A percentile compares a stretch with the other conserved stretches of the same genome.
Evolutionary conservation across 2,329 filamentous ascomycete genomes (phyloP).

Genomic region (Lecanosticta acicola): DNA sequence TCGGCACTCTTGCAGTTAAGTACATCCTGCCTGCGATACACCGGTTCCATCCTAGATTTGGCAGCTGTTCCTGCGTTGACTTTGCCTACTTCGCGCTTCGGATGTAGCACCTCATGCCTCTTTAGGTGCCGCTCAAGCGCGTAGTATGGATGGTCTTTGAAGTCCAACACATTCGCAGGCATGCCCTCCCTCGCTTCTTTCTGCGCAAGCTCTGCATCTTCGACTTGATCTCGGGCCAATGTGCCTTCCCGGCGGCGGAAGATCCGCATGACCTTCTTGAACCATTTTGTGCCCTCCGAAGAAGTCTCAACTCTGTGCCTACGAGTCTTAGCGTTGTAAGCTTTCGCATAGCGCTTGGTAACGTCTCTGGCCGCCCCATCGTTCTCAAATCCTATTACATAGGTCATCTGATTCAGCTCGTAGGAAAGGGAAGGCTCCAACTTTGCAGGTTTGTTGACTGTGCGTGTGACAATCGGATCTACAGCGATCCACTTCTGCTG

Average conservation of each 20-base stretch:
- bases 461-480: conserved; percentile 76
- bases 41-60: conserved; percentile 59
- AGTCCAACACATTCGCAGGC: conserved; percentile 36
- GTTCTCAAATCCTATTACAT: conserved; percentile 79
- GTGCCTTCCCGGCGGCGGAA: conserved; percentile 32
- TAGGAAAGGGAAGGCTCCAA: conserved; percentile 81
- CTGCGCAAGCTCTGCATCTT: conserved; percentile 68
- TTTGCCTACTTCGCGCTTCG: conserved; percentile 68
- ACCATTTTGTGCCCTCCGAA: conserved; percentile 53
- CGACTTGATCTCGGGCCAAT: conserved; percentile 71
- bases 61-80: conserved; percentile 60
- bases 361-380: conserved; percentile 77
- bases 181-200: conserved; percentile 66
- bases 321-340: conserved; percentile 84
- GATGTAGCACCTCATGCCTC: conserved; percentile 74
- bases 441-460: conserved; percentile 66
- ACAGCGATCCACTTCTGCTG: conserved; percentile 88
- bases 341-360: conserved; percentile 79
- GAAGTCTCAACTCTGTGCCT: conserved; percentile 70
- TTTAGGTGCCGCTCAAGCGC: conserved; percentile 80
- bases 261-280: conserved; percentile 45
- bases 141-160: conserved; percentile 41
- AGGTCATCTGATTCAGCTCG: conserved; percentile 68
- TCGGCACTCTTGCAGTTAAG: conserved; percentile 71
- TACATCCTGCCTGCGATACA: conserved; percentile 79